Base-by-base conservation (phyloP, 2,329 filamentous ascomycete species). In the Blastomyces parvus region DNA sequence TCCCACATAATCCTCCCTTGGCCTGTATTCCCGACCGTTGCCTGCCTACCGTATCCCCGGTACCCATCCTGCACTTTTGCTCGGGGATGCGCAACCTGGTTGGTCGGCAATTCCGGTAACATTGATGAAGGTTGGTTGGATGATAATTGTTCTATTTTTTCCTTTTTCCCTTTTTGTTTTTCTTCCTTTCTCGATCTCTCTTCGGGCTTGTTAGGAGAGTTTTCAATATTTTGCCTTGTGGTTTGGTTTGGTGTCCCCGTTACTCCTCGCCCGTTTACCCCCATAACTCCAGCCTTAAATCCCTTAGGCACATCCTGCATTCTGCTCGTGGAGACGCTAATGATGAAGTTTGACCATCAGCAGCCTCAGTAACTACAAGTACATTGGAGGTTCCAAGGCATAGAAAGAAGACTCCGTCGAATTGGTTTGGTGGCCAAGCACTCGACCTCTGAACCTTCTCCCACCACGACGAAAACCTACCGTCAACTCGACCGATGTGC, bases 91-190 rank as follows among this genome's bases (percentile, higher is more conserved):
- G 40, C 57, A 48, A 33, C 42, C 27, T 40, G 40, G 42, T 59
- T 59, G 25, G 42, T 59, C 17, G 40, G 57, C 40, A 59, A 59
- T 59, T 48, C 42, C 17, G 25, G 17, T 27, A 59, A 59, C 57
- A 48, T 59, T 59, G 57, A 59, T 44, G n/a, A 57, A 57, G 57
- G 57, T 46, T 59, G 27, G 40, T 48, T 52, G 6, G 36, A 58
- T 42, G 13, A 40, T 7, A 25, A 36, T 9, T 36, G 8, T 36
- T 36, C 9, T 59, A 30, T 30, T 30, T 30, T 30, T 30, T 30
- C 27, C 27, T 30, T 30, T 30, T 30, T 30, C 4, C 27, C 27
- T 30, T 30, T 30, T 30, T n/a, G 3, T 30, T 19, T 25, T 42
- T n/a, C n/a, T n/a, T 14, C 25, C n/a, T 57, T 40, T 14, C 25